Base-by-base conservation (phyloP, 164 flowering plant species). In the Umbellularia californica region DNA sequence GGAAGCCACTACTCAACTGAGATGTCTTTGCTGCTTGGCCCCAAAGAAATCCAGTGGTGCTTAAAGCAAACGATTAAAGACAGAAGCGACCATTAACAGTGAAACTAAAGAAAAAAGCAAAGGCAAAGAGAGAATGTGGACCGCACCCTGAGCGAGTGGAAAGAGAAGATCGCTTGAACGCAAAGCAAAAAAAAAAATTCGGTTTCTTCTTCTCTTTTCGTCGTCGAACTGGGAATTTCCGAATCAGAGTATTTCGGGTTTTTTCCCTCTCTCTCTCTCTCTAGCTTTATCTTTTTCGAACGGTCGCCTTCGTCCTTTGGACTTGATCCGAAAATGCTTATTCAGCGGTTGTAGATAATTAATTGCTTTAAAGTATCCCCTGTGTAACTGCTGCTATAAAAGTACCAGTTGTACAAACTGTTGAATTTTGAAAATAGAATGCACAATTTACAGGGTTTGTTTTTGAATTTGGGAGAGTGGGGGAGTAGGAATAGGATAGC, bases 141-240 rank as follows among this genome's bases (percentile, higher is more conserved):
- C 23, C 63, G 65, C 2, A 70, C 63, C 72, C 24, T 23, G 47
- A 9, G 19, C 20, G 74, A 60, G 66, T 10, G 11, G 74, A 58
- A 58, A 14, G 28, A 23, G 28, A 12, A 35, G 74, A 62, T 72
- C 58, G 74, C 74, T 72, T 72, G 68, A 5, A 47, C 15, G 2
- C 74, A 35, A 72, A 72, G 74, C 74, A 63, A 72, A 63, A 65
- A 63, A 72, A 63, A 65, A 64, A 72, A 22, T 71, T 58, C 74
- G 50, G 3, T 19, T 28, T 67, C 69, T 66, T 22, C 28, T 55
- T 55, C 17, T 55, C 60, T 55, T 55, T 14, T 19, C 15, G 58
- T 13, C 19, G 15, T 14, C 58, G 1, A 19, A 13, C 58, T 52
- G 15, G 9, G 19, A 52, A 52, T 52, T 55, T 55, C 60, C 47